Evolutionary conservation across 352 stramenopile genomes (phyloP).

Genomic region (Phytophthora cryptogea): DNA sequence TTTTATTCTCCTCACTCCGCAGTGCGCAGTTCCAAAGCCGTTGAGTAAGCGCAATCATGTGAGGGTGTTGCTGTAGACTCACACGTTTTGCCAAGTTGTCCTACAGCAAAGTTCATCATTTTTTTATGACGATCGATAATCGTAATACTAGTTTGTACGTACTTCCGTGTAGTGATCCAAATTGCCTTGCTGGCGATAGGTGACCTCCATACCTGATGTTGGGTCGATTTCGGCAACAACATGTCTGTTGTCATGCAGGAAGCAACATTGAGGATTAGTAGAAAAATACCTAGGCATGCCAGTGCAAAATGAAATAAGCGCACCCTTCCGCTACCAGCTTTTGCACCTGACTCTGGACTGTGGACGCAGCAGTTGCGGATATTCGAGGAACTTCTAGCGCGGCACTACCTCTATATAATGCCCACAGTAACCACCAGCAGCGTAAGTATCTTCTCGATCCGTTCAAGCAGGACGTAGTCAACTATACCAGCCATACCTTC

Average conservation of each 20-base stretch:
- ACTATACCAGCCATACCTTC: constrained; percentile 12
- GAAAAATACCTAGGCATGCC: neutral
- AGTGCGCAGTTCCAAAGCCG: constrained; percentile 71
- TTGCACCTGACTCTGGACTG: constrained; percentile 61
- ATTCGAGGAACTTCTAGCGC: constrained; percentile 41
- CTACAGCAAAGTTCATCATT: constrained; percentile 24
- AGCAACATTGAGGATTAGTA: neutral
- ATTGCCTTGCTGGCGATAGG: constrained; percentile 72
- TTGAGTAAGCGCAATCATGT: constrained; percentile 75
- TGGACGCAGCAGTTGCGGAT: constrained; percentile 38
- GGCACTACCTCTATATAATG: constrained; percentile 8
- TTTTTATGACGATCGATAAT: neutral
- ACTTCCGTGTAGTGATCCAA: constrained; percentile 79
- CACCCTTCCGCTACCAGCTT: constrained; percentile 66
- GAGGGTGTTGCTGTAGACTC: constrained; percentile 54
- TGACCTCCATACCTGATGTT: constrained; percentile 34
- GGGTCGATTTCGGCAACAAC: constrained; percentile 55
- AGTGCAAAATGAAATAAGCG: constrained; percentile 1
- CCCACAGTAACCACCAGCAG: neutral
- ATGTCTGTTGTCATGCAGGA: constrained; percentile 38
- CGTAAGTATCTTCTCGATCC: neutral
- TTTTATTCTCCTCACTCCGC: constrained; percentile 27
- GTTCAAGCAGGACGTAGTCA: neutral
- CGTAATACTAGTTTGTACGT: neutral
- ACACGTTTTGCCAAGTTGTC: constrained; percentile 71